phyloP scores from a whole-genome alignment of 2,329 filamentous ascomycete species.

The Talaromyces piceae region DNA sequence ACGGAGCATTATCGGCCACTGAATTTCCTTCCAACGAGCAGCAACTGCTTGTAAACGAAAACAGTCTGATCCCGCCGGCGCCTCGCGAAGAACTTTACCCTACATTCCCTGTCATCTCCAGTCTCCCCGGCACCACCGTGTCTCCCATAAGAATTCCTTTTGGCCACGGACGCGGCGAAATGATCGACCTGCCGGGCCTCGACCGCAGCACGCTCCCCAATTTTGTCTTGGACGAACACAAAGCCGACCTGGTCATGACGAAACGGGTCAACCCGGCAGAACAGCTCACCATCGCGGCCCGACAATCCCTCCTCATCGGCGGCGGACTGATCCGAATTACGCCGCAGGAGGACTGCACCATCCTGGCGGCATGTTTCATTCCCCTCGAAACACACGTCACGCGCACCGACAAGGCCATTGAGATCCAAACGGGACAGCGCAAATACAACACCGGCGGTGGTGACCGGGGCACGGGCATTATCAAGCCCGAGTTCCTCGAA shows the following conservation, averaged over 20 bases:
- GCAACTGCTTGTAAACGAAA: conserved; percentile 17
- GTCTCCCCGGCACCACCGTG: conserved; percentile 85
- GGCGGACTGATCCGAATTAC: conserved; percentile 85
- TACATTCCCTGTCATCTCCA: conserved; percentile 76
- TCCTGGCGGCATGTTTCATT: conserved; percentile 82
- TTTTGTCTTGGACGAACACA: conserved; percentile 61
- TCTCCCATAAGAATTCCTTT: conserved; percentile 92
- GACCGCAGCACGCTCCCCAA: conserved; percentile 64
- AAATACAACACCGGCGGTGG: conserved; percentile 35
- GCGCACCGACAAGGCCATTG: conserved; percentile 68
- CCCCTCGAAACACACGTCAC: conserved; percentile 71
- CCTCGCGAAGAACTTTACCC: conserved; percentile 69
- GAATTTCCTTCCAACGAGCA: not conserved
- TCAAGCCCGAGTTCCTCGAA: conserved; percentile 49
- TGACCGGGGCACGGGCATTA: conserved; percentile 53
- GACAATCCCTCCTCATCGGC: conserved; percentile 74
- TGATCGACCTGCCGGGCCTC: conserved; percentile 87
- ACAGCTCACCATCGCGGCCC: conserved; percentile 64
- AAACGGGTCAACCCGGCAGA: conserved; percentile 60
- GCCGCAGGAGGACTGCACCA: conserved; percentile 50
- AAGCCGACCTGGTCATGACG: conserved; percentile 68
- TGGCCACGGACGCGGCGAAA: conserved; percentile 74
- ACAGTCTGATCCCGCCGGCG: conserved; percentile 65
- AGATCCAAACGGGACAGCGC: conserved; percentile 59
- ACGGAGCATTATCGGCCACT: conserved; percentile 13